Conservation (phyloP, 495 filamentous ascomycete genomes). For the Evernia prunastri region DNA sequence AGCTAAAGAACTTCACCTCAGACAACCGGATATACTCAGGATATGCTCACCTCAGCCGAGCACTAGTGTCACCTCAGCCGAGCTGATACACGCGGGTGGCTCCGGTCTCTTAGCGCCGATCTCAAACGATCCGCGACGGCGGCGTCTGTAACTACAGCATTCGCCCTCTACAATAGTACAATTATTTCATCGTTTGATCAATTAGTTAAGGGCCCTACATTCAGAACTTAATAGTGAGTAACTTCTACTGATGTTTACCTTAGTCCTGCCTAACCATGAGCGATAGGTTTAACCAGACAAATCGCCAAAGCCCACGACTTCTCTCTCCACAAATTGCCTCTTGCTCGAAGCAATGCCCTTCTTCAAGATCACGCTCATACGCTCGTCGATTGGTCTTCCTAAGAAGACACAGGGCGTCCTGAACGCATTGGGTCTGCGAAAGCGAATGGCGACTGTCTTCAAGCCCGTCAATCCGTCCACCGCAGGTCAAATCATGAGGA, state of each 20-base stretch:
- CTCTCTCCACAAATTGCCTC: not conserved
- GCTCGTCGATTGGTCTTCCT: slow-evolving; percentile 88
- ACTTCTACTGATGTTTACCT: not conserved
- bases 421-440: slow-evolving; percentile 79
- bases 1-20: too few relatives aligned
- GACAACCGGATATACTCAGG: too few relatives aligned
- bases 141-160: not conserved
- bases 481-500: slow-evolving; percentile 94
- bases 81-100: too few relatives aligned
- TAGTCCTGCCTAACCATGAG: not conserved
- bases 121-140: not conserved
- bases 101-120: too few relatives aligned
- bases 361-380: slow-evolving; percentile 93
- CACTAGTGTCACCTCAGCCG: too few relatives aligned
- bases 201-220: not conserved
- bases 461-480: slow-evolving; percentile 75
- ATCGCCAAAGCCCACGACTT: not conserved
- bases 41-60: too few relatives aligned
- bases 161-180: not conserved
- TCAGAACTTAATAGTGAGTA: not conserved
- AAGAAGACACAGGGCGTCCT: slow-evolving; percentile 75
- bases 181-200: not conserved
- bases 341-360: slow-evolving; percentile 58
- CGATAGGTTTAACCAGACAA: not conserved
- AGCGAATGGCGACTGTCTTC: slow-evolving; percentile 85